Evolutionary conservation across 2,329 filamentous ascomycete genomes (phyloP).

Genomic region (Cladophialophora psammophila): DNA sequence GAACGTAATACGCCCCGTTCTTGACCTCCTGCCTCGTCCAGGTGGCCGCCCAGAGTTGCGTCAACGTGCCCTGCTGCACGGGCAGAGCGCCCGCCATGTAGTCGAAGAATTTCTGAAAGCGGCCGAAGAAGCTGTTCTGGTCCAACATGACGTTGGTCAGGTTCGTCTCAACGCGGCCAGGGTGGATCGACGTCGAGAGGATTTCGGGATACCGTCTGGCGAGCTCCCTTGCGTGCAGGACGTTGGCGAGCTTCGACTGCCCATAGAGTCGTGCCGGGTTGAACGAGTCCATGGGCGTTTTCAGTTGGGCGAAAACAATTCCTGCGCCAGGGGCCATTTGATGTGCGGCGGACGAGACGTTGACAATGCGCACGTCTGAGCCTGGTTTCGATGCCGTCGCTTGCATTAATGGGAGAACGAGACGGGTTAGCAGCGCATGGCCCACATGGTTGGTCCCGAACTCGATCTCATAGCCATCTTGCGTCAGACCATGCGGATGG

Average conservation of each 20-base stretch:
- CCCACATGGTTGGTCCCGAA: slow-evolving; percentile 62
- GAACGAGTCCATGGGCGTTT: slow-evolving; percentile 39
- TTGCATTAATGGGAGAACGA: slow-evolving; percentile 54
- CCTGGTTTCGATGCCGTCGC: slow-evolving; percentile 51
- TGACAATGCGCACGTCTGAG: slow-evolving; percentile 56
- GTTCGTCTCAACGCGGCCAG: slow-evolving; percentile 58
- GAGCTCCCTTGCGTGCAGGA: slow-evolving; percentile 55
- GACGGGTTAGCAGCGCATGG: slow-evolving; percentile 57
- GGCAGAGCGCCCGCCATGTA: slow-evolving; percentile 15
- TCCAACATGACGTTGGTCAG: slow-evolving; percentile 40
- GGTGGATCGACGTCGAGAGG: slow-evolving; percentile 55
- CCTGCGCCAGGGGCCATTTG: slow-evolving; percentile 41
- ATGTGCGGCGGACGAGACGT: slow-evolving; percentile 47
- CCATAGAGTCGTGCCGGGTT: slow-evolving; percentile 54
- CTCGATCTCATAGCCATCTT: slow-evolving; percentile 59
- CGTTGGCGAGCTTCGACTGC: slow-evolving; percentile 59
- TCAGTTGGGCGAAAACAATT: slow-evolving; percentile 47
- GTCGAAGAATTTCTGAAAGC: slow-evolving; percentile 19
- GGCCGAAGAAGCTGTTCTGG: slow-evolving; percentile 5
- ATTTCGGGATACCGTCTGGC: slow-evolving; percentile 55
- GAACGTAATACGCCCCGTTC: slow-evolving; percentile 54
- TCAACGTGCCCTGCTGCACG: slow-evolving; percentile 50
- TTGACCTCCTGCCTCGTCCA: slow-evolving; percentile 41
- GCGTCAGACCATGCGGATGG: slow-evolving; percentile 48
- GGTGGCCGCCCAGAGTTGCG: slow-evolving; percentile 53